These are phyloP conservation scores for Nakazawaea peltata DNA, from an alignment of 805 yeast genomes.

Conservation along the genomic window DNA sequence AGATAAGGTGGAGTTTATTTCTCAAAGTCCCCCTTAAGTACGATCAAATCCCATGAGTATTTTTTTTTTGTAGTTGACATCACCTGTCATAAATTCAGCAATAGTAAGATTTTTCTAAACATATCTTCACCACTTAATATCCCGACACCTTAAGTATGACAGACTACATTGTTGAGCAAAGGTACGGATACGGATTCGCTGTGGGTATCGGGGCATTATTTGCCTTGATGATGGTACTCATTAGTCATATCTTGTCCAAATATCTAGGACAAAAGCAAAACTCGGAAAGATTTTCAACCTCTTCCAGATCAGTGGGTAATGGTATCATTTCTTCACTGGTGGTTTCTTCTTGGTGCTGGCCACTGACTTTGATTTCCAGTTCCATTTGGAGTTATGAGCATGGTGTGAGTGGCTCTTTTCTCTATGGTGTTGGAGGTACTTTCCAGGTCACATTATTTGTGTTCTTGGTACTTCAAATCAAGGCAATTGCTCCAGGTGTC, in stretches of 20 bases:
- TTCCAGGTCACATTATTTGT: constrained; percentile 29
- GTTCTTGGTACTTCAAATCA: constrained; percentile 29
- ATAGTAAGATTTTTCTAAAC: too few species aligned
- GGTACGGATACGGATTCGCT: constrained; percentile 32
- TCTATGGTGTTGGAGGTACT: constrained; percentile 29
- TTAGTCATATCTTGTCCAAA: constrained; percentile 27
- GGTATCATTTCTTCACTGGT: constrained; percentile 37
- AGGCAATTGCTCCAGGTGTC: constrained; percentile 31
- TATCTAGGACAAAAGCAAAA: constrained; percentile 30
- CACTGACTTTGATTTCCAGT: constrained; percentile 29
- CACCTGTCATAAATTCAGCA: too few species aligned
- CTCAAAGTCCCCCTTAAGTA: too few species aligned
- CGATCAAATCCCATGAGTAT: too few species aligned
- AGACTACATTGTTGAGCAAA: constrained; percentile 21
- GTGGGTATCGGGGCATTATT: constrained; percentile 37
- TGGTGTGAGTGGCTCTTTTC: constrained; percentile 33
- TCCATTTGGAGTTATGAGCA: constrained; percentile 31
- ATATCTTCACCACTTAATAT: too few species aligned
- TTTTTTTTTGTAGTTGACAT: too few species aligned
- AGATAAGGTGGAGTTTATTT: too few species aligned
- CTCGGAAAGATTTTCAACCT: constrained; percentile 33
- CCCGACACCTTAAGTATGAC: constrained; percentile 6
- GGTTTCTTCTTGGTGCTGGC: constrained; percentile 42
- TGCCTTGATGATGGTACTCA: constrained; percentile 31
- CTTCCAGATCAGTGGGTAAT: constrained; percentile 29